Evolutionary conservation across 306 rosid genomes (phyloP).

Genomic region (Lotus japonicus): DNA sequence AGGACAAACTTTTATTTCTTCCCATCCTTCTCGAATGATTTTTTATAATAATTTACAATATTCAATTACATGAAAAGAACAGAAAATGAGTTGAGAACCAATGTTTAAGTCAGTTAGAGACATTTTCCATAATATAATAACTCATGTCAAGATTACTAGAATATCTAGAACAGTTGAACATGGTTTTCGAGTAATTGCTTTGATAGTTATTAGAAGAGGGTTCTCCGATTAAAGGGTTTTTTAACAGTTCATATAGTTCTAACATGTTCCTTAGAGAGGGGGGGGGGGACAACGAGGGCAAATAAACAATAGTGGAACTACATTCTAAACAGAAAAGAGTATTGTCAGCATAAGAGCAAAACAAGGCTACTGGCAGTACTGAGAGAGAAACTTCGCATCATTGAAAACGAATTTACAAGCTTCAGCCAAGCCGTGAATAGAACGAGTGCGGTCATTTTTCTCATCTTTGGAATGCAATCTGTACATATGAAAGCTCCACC

Average conservation of each 20-base stretch:
- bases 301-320: not conserved
- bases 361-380: slow-evolving; percentile 42
- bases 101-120: slow-evolving; percentile 12
- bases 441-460: slow-evolving; percentile 30
- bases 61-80: slow-evolving; percentile 8
- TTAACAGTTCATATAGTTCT: not conserved
- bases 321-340: slow-evolving; percentile 5
- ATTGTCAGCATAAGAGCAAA: slow-evolving; percentile 2
- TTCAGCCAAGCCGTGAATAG: slow-evolving; percentile 53
- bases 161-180: not conserved
- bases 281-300: not conserved
- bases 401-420: slow-evolving; percentile 70
- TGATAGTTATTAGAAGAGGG: not conserved
- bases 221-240: not conserved
- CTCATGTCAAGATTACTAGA: not conserved
- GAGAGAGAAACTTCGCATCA: slow-evolving; percentile 84
- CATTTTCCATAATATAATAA: not conserved
- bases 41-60: not conserved
- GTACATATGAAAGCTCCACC: slow-evolving; percentile 24
- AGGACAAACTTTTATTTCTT: not conserved
- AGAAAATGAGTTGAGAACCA: not conserved
- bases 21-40: slow-evolving; percentile 5
- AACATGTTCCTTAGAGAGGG: no score
- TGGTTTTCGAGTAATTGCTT: slow-evolving; percentile 4
- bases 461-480: slow-evolving; percentile 45